phyloP scores from a whole-genome alignment of 164 flowering plant genomes.

The Santalum album region DNA sequence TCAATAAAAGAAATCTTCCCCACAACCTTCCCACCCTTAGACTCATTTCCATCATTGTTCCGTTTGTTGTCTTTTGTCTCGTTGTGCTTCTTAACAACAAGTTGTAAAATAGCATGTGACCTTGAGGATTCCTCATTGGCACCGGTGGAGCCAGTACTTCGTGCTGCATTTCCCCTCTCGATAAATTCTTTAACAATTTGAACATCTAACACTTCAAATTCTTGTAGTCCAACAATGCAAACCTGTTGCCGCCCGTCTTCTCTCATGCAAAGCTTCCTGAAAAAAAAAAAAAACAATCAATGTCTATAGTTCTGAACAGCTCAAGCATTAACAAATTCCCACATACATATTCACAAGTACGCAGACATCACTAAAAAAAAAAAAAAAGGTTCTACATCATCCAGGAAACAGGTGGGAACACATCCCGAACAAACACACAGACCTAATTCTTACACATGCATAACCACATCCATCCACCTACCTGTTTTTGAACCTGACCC shows the following conservation, averaged over 20 bases:
- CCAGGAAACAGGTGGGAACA: too few relatives aligned
- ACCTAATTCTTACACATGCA: too few relatives aligned
- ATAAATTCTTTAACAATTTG: conserved; percentile 90
- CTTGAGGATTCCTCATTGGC: conserved; percentile 99
- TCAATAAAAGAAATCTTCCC: conserved; percentile 98
- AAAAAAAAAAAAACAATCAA: conserved; percentile 14
- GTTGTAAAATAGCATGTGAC: conserved; percentile 96
- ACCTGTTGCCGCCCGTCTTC: conserved; percentile 99
- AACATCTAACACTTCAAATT: conserved; percentile 95
- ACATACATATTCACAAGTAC: not conserved
- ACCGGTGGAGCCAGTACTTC: conserved; percentile 99
- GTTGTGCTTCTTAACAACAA: conserved; percentile 75
- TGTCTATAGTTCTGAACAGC: conserved; percentile 3
- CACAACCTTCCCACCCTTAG: conserved; percentile 63
- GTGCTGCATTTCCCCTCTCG: conserved; percentile 90
- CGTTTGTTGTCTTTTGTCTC: conserved; percentile 67
- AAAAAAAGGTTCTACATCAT: too few relatives aligned
- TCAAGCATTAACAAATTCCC: not conserved
- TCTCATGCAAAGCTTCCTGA: conserved; percentile 95
- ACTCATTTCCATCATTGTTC: conserved; percentile 57
- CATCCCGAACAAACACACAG: too few relatives aligned
- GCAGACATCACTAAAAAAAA: not conserved
- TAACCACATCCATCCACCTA: too few relatives aligned
- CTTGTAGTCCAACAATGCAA: conserved; percentile 98
- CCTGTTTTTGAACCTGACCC: too few relatives aligned